Evolutionary conservation across 2,329 filamentous ascomycete genomes (phyloP).

Genomic region (Colletotrichum godetiae): DNA sequence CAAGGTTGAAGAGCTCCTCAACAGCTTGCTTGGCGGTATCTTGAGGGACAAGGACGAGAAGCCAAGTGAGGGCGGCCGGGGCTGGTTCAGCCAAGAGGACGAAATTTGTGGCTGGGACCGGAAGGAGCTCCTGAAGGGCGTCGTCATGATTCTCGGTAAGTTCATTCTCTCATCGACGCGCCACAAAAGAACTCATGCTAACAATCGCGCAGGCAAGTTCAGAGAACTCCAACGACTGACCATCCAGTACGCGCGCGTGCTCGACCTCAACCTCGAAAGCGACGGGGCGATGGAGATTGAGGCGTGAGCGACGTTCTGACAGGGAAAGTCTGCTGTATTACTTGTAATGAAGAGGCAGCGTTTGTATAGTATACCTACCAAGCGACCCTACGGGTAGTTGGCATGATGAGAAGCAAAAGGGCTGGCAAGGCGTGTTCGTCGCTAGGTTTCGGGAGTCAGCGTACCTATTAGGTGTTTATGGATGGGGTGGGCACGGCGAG

Average conservation of each 20-base stretch:
- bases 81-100: constrained; percentile 75
- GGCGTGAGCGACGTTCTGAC: background rate
- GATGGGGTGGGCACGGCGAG: background rate
- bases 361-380: constrained; percentile 33
- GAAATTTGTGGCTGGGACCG: constrained; percentile 92
- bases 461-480: constrained; percentile 4
- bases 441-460: constrained; percentile 23
- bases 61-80: constrained; percentile 60
- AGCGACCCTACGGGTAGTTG: background rate
- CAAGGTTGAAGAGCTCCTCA: constrained; percentile 94
- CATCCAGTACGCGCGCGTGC: constrained; percentile 91
- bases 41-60: constrained; percentile 66
- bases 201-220: constrained; percentile 79
- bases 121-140: constrained; percentile 87
- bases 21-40: constrained; percentile 81
- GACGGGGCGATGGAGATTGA: constrained; percentile 55
- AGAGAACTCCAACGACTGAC: constrained; percentile 93
- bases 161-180: constrained; percentile 37
- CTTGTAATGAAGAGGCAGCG: constrained; percentile 11
- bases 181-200: constrained; percentile 40
- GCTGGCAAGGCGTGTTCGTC: background rate
- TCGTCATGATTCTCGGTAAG: constrained; percentile 92
- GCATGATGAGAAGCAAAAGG: constrained; percentile 14
- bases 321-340: background rate
- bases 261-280: constrained; percentile 70